These are phyloP conservation scores for Anthracocystis walkeri DNA, from an alignment of 1,284 basidiomycete genomes.

Conservation along the genomic window DNA sequence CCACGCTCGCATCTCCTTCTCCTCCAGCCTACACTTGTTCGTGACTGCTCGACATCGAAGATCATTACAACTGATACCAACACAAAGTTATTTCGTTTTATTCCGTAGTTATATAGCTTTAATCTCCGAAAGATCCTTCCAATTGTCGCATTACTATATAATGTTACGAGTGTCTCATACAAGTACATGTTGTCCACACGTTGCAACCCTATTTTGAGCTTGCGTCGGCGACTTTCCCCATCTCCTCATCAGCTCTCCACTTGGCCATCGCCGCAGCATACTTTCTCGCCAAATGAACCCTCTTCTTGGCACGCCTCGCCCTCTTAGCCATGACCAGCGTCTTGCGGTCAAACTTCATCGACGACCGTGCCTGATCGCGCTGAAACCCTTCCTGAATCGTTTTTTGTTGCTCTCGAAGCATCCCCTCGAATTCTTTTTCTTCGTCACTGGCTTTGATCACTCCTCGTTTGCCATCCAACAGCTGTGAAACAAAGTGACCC, in stretches of 20 bases:
- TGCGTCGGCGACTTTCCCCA: background rate
- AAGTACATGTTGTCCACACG: background rate
- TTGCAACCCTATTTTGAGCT: background rate
- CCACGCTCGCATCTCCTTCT: background rate
- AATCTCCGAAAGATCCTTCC: slow-evolving; percentile 4
- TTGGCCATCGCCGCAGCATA: slow-evolving; percentile 20
- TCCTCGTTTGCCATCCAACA: slow-evolving; percentile 5
- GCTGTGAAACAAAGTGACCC: background rate
- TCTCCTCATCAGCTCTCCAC: slow-evolving; percentile 13
- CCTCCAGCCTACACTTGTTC: no score
- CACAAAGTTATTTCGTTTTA: no score
- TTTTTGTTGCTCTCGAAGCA: slow-evolving; percentile 8
- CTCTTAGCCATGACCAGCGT: slow-evolving; percentile 55
- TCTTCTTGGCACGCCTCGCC: slow-evolving; percentile 45
- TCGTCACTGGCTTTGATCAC: background rate
- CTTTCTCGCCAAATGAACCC: slow-evolving; percentile 29
- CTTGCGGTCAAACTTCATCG: slow-evolving; percentile 51
- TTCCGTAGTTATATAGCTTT: no score
- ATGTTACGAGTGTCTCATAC: background rate
- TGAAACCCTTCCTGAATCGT: slow-evolving; percentile 36
- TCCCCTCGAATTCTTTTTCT: slow-evolving; percentile 12
- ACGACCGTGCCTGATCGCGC: slow-evolving; percentile 43
- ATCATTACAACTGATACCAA: no score
- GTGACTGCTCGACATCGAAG: no score
- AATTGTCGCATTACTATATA: background rate